phyloP scores from a whole-genome alignment of 441 rosid species.

The Populus hybrid region DNA sequence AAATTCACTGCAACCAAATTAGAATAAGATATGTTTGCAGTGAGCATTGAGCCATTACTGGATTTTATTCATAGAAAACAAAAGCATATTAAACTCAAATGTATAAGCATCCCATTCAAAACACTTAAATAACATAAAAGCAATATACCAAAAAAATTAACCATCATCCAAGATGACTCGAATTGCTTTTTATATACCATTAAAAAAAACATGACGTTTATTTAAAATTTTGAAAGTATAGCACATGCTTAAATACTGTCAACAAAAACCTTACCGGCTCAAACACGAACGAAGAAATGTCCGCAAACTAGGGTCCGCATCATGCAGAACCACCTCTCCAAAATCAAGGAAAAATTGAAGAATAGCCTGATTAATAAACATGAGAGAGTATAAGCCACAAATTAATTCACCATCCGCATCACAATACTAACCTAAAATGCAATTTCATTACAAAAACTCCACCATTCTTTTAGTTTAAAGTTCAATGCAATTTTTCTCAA shows the following conservation, averaged over 20 bases:
- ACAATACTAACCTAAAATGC: neutral
- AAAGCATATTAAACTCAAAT: neutral
- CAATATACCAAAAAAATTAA: neutral
- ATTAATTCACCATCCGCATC: neutral
- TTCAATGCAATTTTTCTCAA: neutral
- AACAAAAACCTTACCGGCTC: slow-evolving; percentile 58
- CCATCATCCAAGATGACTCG: neutral
- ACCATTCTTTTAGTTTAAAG: neutral
- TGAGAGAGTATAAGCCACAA: neutral
- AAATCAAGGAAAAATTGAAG: slow-evolving; percentile 87
- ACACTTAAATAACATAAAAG: neutral
- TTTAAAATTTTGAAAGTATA: neutral
- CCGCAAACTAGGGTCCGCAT: slow-evolving; percentile 71
- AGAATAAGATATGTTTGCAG: slow-evolving; percentile 25
- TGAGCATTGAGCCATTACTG: slow-evolving; percentile 10
- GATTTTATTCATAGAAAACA: slow-evolving; percentile 1
- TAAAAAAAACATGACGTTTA: neutral
- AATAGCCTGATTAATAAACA: slow-evolving; percentile 49
- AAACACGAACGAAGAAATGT: slow-evolving; percentile 30
- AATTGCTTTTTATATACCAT: neutral
- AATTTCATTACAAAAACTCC: neutral
- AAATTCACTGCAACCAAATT: slow-evolving; percentile 73
- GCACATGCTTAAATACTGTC: neutral
- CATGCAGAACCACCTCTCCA: slow-evolving; percentile 90
- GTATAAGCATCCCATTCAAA: neutral